Evolutionary conservation across 805 yeast genomes (phyloP).

Genomic region (Spathaspora arborariae): DNA sequence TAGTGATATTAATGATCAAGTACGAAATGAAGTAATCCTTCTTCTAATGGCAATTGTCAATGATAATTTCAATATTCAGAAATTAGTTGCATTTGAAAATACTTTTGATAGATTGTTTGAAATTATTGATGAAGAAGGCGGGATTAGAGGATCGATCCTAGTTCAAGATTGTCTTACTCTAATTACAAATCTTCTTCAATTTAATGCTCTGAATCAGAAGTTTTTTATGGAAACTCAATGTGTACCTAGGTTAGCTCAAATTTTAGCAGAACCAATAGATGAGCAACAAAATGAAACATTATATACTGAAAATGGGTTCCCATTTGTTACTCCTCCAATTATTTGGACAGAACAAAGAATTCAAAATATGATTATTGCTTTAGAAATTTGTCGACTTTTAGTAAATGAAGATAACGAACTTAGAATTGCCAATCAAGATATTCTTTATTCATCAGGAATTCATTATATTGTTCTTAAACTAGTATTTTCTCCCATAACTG

Average conservation of each 20-base stretch:
- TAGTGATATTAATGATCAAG: slow-evolving; percentile 62
- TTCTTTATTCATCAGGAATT: slow-evolving; percentile 57
- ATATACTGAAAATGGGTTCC: slow-evolving; percentile 15
- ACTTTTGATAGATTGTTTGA: slow-evolving; percentile 78
- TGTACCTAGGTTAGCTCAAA: slow-evolving; percentile 55
- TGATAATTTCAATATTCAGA: slow-evolving; percentile 82
- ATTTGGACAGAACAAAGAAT: slow-evolving; percentile 77
- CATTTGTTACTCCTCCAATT: slow-evolving; percentile 31
- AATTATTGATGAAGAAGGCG: slow-evolving; percentile 86
- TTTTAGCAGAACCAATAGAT: slow-evolving; percentile 60
- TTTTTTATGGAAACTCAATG: slow-evolving; percentile 84
- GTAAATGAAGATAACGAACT: slow-evolving; percentile 69
- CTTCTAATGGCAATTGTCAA: slow-evolving; percentile 80
- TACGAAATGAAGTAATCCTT: slow-evolving; percentile 82
- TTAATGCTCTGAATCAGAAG: slow-evolving; percentile 87
- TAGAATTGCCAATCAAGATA: slow-evolving; percentile 56
- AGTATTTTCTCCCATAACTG: slow-evolving; percentile 63
- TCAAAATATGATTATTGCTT: slow-evolving; percentile 58
- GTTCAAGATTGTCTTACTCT: slow-evolving; percentile 86
- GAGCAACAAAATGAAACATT: slow-evolving; percentile 24
- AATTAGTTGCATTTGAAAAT: slow-evolving; percentile 90
- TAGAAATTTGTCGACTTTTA: slow-evolving; percentile 71
- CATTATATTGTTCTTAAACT: slow-evolving; percentile 63
- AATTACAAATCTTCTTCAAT: slow-evolving; percentile 66
- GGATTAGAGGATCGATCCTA: slow-evolving; percentile 81